A percentile compares a stretch with the other conserved stretches of the same genome.
Evolutionary conservation across 371 early-diverging fungal species (phyloP).

Genomic region (Mucor piriformis): DNA sequence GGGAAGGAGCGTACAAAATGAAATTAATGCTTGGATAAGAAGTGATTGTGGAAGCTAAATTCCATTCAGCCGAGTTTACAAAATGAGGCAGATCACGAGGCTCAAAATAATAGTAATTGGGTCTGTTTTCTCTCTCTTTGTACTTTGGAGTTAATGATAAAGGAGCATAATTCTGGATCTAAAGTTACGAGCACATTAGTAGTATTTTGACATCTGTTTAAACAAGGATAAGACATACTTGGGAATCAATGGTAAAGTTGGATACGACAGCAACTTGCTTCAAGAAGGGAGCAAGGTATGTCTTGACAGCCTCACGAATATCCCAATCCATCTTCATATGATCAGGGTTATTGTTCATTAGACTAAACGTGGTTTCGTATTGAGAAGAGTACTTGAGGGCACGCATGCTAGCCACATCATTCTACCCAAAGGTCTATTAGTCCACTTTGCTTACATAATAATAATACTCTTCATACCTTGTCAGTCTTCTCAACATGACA

Average conservation of each 20-base stretch:
- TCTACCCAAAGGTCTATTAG: conserved; percentile 27
- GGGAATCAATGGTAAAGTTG: conserved; percentile 63
- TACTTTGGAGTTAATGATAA: conserved; percentile 66
- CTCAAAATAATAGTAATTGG: conserved; percentile 52
- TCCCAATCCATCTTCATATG: conserved; percentile 71
- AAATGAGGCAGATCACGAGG: conserved; percentile 74
- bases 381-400: conserved; percentile 74
- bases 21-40: conserved; percentile 84
- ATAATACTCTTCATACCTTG: no score
- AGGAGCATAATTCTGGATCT: conserved; percentile 76
- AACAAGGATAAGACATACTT: conserved; percentile 37
- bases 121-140: conserved; percentile 35
- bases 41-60: conserved; percentile 85
- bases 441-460: conserved; percentile 20
- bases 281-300: conserved; percentile 55
- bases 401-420: conserved; percentile 66
- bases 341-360: conserved; percentile 78
- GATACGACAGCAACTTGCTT: conserved; percentile 52
- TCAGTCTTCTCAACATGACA: conserved; percentile 17
- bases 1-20: conserved; percentile 80
- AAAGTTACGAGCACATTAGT: not conserved
- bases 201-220: not conserved
- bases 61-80: conserved; percentile 92
- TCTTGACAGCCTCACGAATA: conserved; percentile 65
- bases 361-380: conserved; percentile 78